Percentiles rank a stretch among this genome's conserved stretches.
Conservation (phyloP, 2,329 filamentous ascomycete genomes). For the Lachnellula cervina region DNA sequence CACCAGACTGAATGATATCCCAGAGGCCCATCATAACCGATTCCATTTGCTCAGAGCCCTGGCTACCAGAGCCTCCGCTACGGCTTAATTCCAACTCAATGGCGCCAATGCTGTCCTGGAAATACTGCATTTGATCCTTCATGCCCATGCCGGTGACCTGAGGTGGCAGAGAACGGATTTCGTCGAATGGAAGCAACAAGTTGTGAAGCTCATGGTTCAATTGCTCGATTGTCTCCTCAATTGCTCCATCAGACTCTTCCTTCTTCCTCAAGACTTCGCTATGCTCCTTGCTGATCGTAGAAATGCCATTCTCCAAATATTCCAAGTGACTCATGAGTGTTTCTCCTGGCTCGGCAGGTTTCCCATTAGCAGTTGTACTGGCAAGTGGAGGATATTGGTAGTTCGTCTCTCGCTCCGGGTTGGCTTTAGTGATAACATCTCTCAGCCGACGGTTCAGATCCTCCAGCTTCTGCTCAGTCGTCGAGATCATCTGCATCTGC, state of each 20-base stretch:
- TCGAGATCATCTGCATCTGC: constrained; percentile 48
- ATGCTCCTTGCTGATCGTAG: constrained; percentile 55
- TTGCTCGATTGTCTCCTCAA: constrained; percentile 50
- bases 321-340: constrained; percentile 56
- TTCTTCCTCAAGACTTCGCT: constrained; percentile 11
- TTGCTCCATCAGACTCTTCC: constrained; percentile 25
- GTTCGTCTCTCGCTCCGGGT: constrained; percentile 39
- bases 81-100: constrained; percentile 35
- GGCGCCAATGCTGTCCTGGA: constrained; percentile 55
- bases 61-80: constrained; percentile 24
- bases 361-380: constrained; percentile 40
- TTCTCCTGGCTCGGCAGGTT: constrained; percentile 39
- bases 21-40: constrained; percentile 46
- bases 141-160: constrained; percentile 51
- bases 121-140: constrained; percentile 63
- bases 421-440: constrained; percentile 59
- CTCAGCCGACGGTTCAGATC: constrained; percentile 62
- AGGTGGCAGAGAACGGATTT: constrained; percentile 54
- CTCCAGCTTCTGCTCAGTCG: constrained; percentile 62
- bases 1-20: constrained; percentile 45
- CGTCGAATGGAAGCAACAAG: constrained; percentile 46
- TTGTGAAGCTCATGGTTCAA: constrained; percentile 62
- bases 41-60: constrained; percentile 47
- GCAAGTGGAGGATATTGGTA: constrained; percentile 22
- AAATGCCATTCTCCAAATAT: constrained; percentile 64